A percentile compares a stretch with the other conserved stretches of the same genome.
Conservation (phyloP, 306 rosid species). For the Trichosanthes cucumerina region DNA sequence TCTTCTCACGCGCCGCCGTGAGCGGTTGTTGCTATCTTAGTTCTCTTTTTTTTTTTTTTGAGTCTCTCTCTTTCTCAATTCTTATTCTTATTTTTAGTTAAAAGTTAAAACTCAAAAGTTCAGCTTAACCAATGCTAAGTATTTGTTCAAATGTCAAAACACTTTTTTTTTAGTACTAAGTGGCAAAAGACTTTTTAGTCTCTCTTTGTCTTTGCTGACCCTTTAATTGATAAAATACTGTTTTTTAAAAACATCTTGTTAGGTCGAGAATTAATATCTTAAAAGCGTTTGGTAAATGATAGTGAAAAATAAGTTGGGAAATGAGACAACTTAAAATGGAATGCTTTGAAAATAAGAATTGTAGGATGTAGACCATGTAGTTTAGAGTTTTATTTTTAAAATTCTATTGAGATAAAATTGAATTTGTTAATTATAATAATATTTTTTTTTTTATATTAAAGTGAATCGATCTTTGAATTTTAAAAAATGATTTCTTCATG, state of each 20-base stretch:
- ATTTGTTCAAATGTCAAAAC: not conserved
- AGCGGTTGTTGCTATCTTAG: not conserved
- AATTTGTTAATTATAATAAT: too few relatives aligned
- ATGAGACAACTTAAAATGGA: not conserved
- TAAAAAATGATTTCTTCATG: not conserved
- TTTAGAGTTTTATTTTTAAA: too few relatives aligned
- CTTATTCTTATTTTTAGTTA: not conserved
- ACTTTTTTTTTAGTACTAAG: not conserved
- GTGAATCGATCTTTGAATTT: too few relatives aligned
- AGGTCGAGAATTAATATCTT: not conserved
- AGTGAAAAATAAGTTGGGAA: not conserved
- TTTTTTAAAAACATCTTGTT: not conserved
- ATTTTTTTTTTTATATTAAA: too few relatives aligned
- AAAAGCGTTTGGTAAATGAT: not conserved
- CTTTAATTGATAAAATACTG: not conserved
- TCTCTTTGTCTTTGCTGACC: too few relatives aligned
- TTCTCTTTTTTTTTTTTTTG: not conserved
- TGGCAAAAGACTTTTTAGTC: not conserved
- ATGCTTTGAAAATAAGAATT: not conserved
- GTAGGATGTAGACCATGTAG: not conserved
- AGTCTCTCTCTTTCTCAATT: not conserved
- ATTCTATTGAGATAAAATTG: not conserved
- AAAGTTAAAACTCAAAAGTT: not conserved
- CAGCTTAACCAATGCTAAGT: not conserved
- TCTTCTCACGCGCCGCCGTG: not conserved